Conservation (phyloP, 805 yeast genomes). For the Yarrowia sp. region DNA sequence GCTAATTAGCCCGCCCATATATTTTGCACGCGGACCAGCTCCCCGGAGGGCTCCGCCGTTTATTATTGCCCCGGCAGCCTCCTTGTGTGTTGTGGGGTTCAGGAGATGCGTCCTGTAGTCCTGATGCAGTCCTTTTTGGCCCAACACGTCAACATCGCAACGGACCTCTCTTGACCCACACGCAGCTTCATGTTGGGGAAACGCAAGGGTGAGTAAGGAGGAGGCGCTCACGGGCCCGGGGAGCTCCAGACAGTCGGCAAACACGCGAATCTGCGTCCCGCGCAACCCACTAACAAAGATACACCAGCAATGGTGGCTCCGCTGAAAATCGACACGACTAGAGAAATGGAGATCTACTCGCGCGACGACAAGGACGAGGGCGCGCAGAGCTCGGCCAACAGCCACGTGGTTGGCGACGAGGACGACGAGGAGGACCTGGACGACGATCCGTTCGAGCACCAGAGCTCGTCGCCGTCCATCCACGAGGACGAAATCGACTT, state of each 20-base stretch:
- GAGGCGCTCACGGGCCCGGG: too few species aligned
- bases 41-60: too few species aligned
- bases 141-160: conserved; percentile 25
- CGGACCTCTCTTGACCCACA: background rate
- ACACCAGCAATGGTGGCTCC: conserved; percentile 27
- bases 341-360: conserved; percentile 22
- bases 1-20: too few species aligned
- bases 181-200: conserved; percentile 24
- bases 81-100: conserved; percentile 17
- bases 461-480: conserved; percentile 66
- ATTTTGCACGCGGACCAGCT: too few species aligned
- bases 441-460: conserved; percentile 40
- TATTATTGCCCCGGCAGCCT: background rate
- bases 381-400: background rate
- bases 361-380: conserved; percentile 16
- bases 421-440: conserved; percentile 32
- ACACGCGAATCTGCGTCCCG: too few species aligned
- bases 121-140: conserved; percentile 22
- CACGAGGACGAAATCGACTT: conserved; percentile 66
- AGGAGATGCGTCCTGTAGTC: conserved; percentile 19
- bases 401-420: background rate
- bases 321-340: conserved; percentile 23
- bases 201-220: conserved; percentile 20
- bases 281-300: conserved; percentile 23
- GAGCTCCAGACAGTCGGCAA: too few species aligned